These are phyloP conservation scores for Trichophyton benhamiae DNA, from an alignment of 2,329 filamentous ascomycete genomes.

Conservation along the genomic window DNA sequence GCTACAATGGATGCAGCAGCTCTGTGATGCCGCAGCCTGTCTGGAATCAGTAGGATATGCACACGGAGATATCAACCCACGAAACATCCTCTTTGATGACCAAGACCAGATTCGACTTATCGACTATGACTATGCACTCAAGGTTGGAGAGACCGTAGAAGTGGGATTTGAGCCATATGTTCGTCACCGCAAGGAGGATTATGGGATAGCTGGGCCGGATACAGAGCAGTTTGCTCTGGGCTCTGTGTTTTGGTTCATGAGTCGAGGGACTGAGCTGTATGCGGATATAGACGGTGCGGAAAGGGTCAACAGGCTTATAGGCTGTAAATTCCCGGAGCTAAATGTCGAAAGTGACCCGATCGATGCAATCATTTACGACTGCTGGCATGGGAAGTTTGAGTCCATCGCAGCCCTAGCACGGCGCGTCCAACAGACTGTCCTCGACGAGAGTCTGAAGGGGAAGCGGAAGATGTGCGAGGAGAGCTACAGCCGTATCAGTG, in stretches of 20 bases:
- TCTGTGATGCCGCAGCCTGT: slow-evolving; percentile 12
- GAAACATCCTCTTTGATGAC: slow-evolving; percentile 13
- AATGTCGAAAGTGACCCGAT: background rate
- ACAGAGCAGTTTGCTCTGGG: slow-evolving; percentile 11
- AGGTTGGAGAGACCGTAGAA: background rate
- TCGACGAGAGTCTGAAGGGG: no score
- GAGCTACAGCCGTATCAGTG: no score
- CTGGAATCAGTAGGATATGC: slow-evolving; percentile 12
- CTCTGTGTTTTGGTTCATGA: slow-evolving; percentile 7
- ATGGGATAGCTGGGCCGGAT: slow-evolving; percentile 5
- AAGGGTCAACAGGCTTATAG: background rate
- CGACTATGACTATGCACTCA: slow-evolving; percentile 12
- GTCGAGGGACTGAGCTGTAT: background rate
- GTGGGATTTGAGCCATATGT: slow-evolving; percentile 4
- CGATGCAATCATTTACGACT: background rate
- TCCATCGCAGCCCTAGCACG: background rate
- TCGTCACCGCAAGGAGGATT: slow-evolving; percentile 3
- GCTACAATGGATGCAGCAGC: slow-evolving; percentile 2
- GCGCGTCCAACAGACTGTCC: no score
- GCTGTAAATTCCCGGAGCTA: background rate
- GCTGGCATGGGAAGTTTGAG: background rate
- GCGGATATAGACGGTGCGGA: background rate
- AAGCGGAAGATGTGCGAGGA: no score
- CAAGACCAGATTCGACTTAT: slow-evolving; percentile 13
- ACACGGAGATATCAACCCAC: slow-evolving; percentile 14